phyloP scores from a whole-genome alignment of 2,329 filamentous ascomycete genomes.

The Fusarium keratoplasticum region DNA sequence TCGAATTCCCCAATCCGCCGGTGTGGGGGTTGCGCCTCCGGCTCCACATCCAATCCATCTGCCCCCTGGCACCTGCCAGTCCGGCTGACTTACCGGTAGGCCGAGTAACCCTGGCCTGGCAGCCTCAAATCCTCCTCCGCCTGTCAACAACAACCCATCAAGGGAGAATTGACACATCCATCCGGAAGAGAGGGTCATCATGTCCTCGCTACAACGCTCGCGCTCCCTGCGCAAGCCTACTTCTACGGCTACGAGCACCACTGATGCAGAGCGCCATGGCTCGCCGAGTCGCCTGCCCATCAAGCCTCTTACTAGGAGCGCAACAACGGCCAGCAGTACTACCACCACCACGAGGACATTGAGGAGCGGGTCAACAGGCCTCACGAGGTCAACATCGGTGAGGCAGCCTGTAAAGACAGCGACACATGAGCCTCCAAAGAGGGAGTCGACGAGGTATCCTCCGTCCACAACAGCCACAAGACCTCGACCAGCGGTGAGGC shows the following conservation, averaged over 20 bases:
- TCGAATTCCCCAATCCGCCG: neutral
- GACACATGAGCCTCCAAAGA: constrained; percentile 26
- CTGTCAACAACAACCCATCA: constrained; percentile 31
- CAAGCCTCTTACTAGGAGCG: constrained; percentile 55
- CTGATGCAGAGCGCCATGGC: constrained; percentile 48
- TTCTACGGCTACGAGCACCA: constrained; percentile 27
- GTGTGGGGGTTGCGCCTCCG: neutral
- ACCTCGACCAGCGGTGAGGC: constrained; percentile 42
- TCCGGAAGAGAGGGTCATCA: constrained; percentile 34
- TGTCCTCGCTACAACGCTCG: constrained; percentile 60
- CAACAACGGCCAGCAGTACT: constrained; percentile 45
- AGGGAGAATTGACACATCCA: neutral
- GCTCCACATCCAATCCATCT: neutral
- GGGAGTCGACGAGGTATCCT: constrained; percentile 48
- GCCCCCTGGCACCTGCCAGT: neutral
- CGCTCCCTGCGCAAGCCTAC: constrained; percentile 61
- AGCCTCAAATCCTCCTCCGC: constrained; percentile 14
- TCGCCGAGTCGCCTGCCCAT: constrained; percentile 65
- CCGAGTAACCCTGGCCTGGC: constrained; percentile 29
- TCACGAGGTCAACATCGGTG: constrained; percentile 40
- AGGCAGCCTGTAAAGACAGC: constrained; percentile 30
- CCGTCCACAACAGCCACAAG: constrained; percentile 50
- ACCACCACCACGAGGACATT: constrained; percentile 34
- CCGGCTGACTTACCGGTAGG: constrained; percentile 31
- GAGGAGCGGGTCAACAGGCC: constrained; percentile 32